Evolutionary conservation across 805 yeast species (phyloP).

Genomic region (Maudiozyma bulderi): DNA sequence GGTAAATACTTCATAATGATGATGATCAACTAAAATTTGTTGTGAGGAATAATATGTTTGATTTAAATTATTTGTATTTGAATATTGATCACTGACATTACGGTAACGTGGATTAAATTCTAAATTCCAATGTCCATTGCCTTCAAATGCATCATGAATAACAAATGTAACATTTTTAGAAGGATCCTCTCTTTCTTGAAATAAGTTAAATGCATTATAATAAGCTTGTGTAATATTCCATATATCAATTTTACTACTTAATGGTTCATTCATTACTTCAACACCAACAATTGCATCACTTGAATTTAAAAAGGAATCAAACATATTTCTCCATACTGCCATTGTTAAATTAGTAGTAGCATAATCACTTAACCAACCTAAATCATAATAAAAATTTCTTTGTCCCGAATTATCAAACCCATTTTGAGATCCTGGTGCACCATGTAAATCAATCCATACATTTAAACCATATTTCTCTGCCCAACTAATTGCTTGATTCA

Average conservation of each 20-base stretch:
- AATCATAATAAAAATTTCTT: slow-evolving; percentile 35
- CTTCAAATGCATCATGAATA: slow-evolving; percentile 58
- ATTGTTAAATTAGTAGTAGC: slow-evolving; percentile 40
- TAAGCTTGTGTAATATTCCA: slow-evolving; percentile 25
- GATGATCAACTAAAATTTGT: slow-evolving; percentile 74
- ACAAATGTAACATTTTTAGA: slow-evolving; percentile 36
- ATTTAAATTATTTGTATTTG: slow-evolving; percentile 26
- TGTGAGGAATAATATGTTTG: slow-evolving; percentile 35
- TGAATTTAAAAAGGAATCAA: slow-evolving; percentile 34
- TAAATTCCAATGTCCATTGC: slow-evolving; percentile 45
- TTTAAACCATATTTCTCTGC: slow-evolving; percentile 48
- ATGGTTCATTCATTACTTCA: slow-evolving; percentile 65
- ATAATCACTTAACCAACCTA: slow-evolving; percentile 35
- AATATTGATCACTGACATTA: slow-evolving; percentile 27
- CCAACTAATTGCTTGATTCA: slow-evolving; percentile 63
- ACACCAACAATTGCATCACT: slow-evolving; percentile 51
- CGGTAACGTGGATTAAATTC: slow-evolving; percentile 29
- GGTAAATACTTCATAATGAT: slow-evolving; percentile 81
- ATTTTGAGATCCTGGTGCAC: slow-evolving; percentile 78
- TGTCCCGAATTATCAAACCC: slow-evolving; percentile 78
- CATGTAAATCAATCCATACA: slow-evolving; percentile 71
- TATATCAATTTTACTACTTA: slow-evolving; percentile 40
- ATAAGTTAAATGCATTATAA: slow-evolving; percentile 27
- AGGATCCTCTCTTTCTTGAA: slow-evolving; percentile 12
- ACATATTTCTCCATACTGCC: slow-evolving; percentile 40